phyloP scores from a whole-genome alignment of 305 asterid genomes.

The Solanum hybrid region DNA sequence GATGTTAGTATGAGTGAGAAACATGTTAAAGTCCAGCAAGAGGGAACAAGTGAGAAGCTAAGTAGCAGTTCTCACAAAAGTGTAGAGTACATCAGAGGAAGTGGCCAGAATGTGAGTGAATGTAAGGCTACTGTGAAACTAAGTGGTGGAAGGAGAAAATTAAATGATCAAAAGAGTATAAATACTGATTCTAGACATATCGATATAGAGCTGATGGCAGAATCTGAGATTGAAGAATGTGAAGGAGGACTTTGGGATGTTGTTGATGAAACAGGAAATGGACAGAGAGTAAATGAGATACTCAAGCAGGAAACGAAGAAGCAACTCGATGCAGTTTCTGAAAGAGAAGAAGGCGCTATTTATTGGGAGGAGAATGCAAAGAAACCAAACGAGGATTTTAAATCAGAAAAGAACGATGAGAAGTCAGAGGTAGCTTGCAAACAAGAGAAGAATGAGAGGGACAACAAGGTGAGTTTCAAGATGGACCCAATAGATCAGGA shows the following conservation, averaged over 20 bases:
- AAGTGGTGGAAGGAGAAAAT: not conserved
- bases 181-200: constrained; percentile 10
- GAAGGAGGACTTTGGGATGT: constrained; percentile 20
- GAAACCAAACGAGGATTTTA: constrained; percentile 15
- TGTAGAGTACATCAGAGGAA: constrained; percentile 7
- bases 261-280: constrained; percentile 21
- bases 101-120: constrained; percentile 3
- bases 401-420: constrained; percentile 12
- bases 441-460: constrained; percentile 19
- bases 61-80: constrained; percentile 8
- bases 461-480: constrained; percentile 9
- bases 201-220: constrained; percentile 8
- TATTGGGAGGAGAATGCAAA: constrained; percentile 11
- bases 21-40: constrained; percentile 4
- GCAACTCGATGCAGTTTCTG: constrained; percentile 20
- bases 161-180: not conserved
- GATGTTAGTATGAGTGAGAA: not conserved
- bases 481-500: constrained; percentile 13
- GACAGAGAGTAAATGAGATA: constrained; percentile 16
- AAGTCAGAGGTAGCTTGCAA: constrained; percentile 17
- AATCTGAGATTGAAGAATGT: constrained; percentile 24
- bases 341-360: constrained; percentile 13
- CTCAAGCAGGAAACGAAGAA: constrained; percentile 22
- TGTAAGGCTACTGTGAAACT: not conserved
- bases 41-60: constrained; percentile 1